Evolutionary conservation across 2,329 filamentous ascomycete genomes (phyloP).

Genomic region (Cyphellophora europaea): DNA sequence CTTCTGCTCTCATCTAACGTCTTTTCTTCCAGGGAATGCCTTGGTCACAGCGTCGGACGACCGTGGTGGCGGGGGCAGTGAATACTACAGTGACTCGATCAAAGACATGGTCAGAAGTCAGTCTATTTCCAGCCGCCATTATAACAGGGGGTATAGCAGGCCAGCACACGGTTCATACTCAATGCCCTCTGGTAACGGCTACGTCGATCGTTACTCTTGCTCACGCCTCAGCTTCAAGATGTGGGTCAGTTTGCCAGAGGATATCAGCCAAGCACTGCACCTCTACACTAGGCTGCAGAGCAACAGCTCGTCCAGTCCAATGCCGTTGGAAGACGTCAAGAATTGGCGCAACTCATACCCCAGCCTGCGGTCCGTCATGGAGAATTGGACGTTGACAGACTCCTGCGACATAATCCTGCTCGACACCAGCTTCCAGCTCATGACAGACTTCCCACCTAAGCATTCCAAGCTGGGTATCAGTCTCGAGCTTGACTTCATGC

Average conservation of each 20-base stretch:
- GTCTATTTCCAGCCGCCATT: conserved; percentile 2
- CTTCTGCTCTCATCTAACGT: too few species aligned
- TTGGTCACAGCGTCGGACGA: conserved; percentile 3
- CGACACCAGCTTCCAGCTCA: conserved; percentile 33
- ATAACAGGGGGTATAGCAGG: neutral
- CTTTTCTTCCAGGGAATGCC: conserved; percentile 6
- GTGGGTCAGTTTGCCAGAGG: conserved; percentile 33
- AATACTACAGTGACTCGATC: conserved; percentile 16
- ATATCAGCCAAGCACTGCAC: conserved; percentile 31
- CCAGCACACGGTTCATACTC: neutral
- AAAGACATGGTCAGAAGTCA: conserved; percentile 14
- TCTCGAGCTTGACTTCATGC: conserved; percentile 31
- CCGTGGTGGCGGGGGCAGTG: neutral
- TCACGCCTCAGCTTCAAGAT: conserved; percentile 34
- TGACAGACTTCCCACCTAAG: conserved; percentile 32
- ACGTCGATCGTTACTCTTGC: conserved; percentile 3
- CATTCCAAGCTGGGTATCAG: conserved; percentile 33
- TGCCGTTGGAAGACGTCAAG: conserved; percentile 29
- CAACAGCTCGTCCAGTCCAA: conserved; percentile 27
- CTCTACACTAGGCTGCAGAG: conserved; percentile 33
- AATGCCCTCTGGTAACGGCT: neutral
- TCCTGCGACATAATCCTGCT: conserved; percentile 35
- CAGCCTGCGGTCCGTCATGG: conserved; percentile 26
- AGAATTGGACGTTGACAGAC: conserved; percentile 24
- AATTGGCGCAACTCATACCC: conserved; percentile 34